Percentiles rank a stretch among this genome's conserved stretches.
Conservation (phyloP, 169 alveolate genomes). For the Cryptosporidium baileyi region DNA sequence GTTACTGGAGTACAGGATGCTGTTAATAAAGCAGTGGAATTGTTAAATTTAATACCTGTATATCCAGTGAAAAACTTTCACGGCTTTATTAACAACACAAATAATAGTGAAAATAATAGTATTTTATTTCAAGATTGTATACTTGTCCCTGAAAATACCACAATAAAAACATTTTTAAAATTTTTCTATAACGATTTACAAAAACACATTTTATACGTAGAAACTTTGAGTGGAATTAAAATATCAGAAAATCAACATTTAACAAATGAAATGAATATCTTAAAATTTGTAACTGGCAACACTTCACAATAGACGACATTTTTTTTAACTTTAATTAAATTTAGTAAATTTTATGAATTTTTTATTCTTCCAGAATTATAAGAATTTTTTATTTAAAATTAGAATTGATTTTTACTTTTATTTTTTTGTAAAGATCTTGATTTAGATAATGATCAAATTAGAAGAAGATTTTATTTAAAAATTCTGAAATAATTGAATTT, state of each 20-base stretch:
- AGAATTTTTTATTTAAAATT: no score
- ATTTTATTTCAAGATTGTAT: slow-evolving; percentile 77
- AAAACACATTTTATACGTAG: slow-evolving; percentile 71
- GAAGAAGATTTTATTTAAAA: no score
- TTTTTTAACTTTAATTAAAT: no score
- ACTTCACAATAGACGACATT: no score
- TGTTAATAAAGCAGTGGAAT: slow-evolving; percentile 74
- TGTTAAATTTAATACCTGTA: slow-evolving; percentile 74
- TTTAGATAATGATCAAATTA: no score
- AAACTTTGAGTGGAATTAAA: slow-evolving; percentile 78
- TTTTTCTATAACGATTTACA: slow-evolving; percentile 73
- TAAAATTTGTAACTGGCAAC: slow-evolving; percentile 61
- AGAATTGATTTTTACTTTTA: no score
- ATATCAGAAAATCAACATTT: slow-evolving; percentile 75
- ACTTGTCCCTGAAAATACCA: slow-evolving; percentile 75
- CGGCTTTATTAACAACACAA: slow-evolving; percentile 35
- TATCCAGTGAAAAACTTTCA: slow-evolving; percentile 76
- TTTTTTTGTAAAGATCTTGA: no score
- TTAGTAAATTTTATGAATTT: no score
- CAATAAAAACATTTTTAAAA: slow-evolving; percentile 72
- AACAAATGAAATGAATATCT: slow-evolving; percentile 72
- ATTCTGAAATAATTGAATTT: no score
- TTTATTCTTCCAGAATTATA: no score
- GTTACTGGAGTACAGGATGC: slow-evolving; percentile 79
- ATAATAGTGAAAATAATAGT: slow-evolving; percentile 43